phyloP scores from a whole-genome alignment of 2,329 filamentous ascomycete species.

The Aspergillus melleus region DNA sequence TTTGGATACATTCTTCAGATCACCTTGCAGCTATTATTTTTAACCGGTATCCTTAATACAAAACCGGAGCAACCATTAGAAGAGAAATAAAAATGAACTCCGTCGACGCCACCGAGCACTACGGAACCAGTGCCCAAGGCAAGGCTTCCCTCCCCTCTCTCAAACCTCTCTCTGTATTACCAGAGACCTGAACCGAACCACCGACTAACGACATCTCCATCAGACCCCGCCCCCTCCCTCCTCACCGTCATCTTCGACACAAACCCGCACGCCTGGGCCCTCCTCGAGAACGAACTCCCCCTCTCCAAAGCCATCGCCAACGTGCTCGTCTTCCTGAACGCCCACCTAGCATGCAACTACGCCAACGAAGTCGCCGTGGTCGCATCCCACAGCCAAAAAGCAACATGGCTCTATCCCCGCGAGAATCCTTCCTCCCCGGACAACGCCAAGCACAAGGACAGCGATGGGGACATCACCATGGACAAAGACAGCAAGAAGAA shows the following conservation, averaged over 20 bases:
- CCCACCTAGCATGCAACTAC: constrained; percentile 91
- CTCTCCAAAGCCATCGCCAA: constrained; percentile 83
- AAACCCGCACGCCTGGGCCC: constrained; percentile 90
- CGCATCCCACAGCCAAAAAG: constrained; percentile 82
- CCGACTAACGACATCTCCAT: neutral
- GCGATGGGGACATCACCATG: constrained; percentile 61
- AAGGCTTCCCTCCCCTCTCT: constrained; percentile 4
- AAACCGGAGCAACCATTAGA: constrained; percentile 12
- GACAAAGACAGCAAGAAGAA: constrained; percentile 39
- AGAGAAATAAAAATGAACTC: constrained; percentile 56
- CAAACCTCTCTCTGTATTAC: neutral
- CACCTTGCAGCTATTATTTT: neutral
- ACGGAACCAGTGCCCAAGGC: constrained; percentile 51
- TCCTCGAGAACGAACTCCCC: constrained; percentile 71
- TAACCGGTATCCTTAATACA: neutral
- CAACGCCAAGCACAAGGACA: constrained; percentile 14
- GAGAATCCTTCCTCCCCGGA: constrained; percentile 7
- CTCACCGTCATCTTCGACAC: constrained; percentile 92
- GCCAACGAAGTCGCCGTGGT: constrained; percentile 90
- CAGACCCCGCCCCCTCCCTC: constrained; percentile 70
- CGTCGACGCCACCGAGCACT: constrained; percentile 62
- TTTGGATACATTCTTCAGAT: neutral
- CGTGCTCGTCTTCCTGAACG: constrained; percentile 94
- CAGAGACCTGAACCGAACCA: neutral
- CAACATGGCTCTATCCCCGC: constrained; percentile 82